Evolutionary conservation across 2,329 filamentous ascomycete species (phyloP), one percentile per base, ranked within the genome.

Genomic region (Alternaria sp.): DNA sequence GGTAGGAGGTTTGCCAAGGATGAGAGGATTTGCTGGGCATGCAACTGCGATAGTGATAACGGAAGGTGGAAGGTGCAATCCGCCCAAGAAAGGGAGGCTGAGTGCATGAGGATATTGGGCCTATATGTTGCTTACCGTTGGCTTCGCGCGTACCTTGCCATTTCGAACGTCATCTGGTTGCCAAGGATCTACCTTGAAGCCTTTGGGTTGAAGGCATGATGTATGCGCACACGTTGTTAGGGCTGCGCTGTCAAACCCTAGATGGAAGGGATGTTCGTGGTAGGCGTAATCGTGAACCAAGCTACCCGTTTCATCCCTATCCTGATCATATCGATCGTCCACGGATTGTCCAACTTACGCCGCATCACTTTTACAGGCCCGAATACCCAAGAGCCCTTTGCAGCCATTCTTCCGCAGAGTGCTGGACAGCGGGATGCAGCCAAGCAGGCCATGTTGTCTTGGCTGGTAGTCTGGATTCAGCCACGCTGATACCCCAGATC

Each of bases 381-480:
- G 23, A 49, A 41, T 18, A 33, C 43, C 43, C 21, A 25, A n/a
- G 23, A n/a, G 30, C 9, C 18, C 30, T 37, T 49, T 26, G 46
- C 58, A 20, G n/a, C 53, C n/a, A 21, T 57, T 62, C 30, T 58
- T 58, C 58, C 60, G 55, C 62, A 54, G 57, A 62, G 59, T 55
- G 50, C 53, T 63, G 53, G 58, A 55, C 46, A 60, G 60, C 50
- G 51, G 56, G 58, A 67, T 67, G 70, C 65, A 72, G 75, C 74
- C 73, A 75, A 78, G 74, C 37, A 54, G 62, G 49, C 51, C 64
- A 67, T 58, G 69, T 56, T 53, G 37, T 68, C 75, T 76, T 77
- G 71, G 75, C 72, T 56, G 12, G 61, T 56, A 70, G 75, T 73
- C 76, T 78, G 69, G 76, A 76, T 70, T 70, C 74, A 71, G 75